These are phyloP conservation scores for Cryphonectria nitschkei DNA, from an alignment of 2,329 filamentous ascomycete species.

Conservation along the genomic window DNA sequence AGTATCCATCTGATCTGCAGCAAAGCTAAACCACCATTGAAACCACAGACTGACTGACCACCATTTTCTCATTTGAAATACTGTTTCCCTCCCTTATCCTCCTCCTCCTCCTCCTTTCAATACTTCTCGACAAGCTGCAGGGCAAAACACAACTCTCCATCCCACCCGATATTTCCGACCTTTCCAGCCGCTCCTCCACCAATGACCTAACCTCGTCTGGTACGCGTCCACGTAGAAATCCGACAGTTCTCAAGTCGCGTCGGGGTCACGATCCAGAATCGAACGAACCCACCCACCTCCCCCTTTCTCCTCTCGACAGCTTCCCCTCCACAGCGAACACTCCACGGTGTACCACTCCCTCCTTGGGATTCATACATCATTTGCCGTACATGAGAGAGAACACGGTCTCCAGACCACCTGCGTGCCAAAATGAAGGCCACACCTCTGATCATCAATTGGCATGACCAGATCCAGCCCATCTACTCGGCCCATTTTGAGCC, in stretches of 20 bases:
- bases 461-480: slow-evolving; percentile 94
- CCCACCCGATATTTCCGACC: background rate
- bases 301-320: background rate
- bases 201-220: background rate
- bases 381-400: slow-evolving; percentile 12
- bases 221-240: slow-evolving; percentile 8
- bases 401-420: slow-evolving; percentile 23
- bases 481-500: slow-evolving; percentile 98
- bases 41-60: background rate
- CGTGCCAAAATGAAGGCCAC: slow-evolving; percentile 83
- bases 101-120: background rate
- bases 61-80: background rate
- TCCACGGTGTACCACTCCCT: background rate
- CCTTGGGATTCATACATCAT: background rate
- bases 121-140: background rate
- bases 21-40: slow-evolving; percentile 6
- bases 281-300: background rate
- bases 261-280: slow-evolving; percentile 1
- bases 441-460: slow-evolving; percentile 97
- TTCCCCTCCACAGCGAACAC: background rate
- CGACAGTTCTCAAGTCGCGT: slow-evolving; percentile 7
- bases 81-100: background rate
- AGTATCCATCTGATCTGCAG: background rate
- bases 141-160: background rate
- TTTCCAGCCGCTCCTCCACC: background rate